Evolutionary conservation across 192 early-diverging fungal species (phyloP), one percentile per base, ranked within the genome.

Genomic region (Backusella liffmaniae): DNA sequence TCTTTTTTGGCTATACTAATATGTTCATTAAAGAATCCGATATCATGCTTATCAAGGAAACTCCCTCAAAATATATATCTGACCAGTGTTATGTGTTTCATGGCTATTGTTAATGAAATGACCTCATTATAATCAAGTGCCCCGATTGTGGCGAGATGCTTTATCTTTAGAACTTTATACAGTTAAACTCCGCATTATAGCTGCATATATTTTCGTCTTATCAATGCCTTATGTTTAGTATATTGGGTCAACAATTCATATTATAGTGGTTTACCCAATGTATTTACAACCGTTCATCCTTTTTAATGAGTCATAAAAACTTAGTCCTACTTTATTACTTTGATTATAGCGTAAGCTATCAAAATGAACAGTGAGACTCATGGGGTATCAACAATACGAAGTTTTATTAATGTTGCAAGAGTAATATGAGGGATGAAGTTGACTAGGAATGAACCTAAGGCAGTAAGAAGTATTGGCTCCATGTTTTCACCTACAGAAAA

Each of bases 391-490:
- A 21, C 51, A 53, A 5, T 8, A 21, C 21, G 2, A 8, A 23
- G 5, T 16, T 21, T 18, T 8, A 53, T 53, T 8, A 9, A 53
- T 21, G 37, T 39, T 36, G 23, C 23, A 39, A 36, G 3, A 32
- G 32, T 32, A 32, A 32, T 32, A 32, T 3, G 32, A 32, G 32
- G 32, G 32, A 39, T 77, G 72, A 82, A 42, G 86, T 82, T 15
- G 84, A 89, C 87, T 21, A 94, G 70, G 30, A 91, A 79, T 5
- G 86, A 81, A 53, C 91, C 84, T 67, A 93, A 88, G 13, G 94
- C 93, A 1, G 96, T 92, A 76, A 98, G 79, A 70, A 96, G 96
- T 4, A 97, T 98, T 91, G 95, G 97, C 81, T 99, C 98, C 78
- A 97, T 90, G 88, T 99, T 98, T 84, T 99, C 97, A 26, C 26